A percentile compares a stretch with the other conserved stretches of the same genome.
phyloP scores from a whole-genome alignment of 2,329 filamentous ascomycete genomes.

The Aspergillus felis region DNA sequence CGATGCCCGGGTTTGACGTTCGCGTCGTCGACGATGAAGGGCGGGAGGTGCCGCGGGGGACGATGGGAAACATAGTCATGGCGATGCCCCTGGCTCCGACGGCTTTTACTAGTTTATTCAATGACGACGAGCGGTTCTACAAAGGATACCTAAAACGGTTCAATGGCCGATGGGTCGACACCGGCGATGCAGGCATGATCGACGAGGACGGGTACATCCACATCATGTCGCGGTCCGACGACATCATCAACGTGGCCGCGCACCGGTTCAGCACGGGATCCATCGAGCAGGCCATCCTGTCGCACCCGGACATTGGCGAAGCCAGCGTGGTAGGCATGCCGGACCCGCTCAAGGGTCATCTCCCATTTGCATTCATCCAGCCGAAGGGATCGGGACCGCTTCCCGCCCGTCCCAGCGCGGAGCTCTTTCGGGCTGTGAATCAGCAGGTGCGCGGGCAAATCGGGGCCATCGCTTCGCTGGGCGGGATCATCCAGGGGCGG shows the following conservation, averaged over 20 bases:
- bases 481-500: conserved; percentile 78
- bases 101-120: conserved; percentile 79
- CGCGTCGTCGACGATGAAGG: conserved; percentile 78
- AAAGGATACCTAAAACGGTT: conserved; percentile 81
- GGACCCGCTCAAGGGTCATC: conserved; percentile 79
- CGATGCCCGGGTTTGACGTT: conserved; percentile 89
- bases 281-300: conserved; percentile 87
- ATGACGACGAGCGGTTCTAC: conserved; percentile 82
- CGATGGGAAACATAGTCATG: conserved; percentile 90
- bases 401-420: conserved; percentile 34
- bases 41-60: conserved; percentile 63
- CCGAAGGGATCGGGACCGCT: conserved; percentile 47
- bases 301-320: conserved; percentile 74
- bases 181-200: conserved; percentile 83
- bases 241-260: conserved; percentile 93
- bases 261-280: conserved; percentile 84
- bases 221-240: conserved; percentile 66
- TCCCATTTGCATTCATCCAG: conserved; percentile 87
- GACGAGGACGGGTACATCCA: conserved; percentile 67
- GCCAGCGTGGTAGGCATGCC: conserved; percentile 83
- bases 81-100: conserved; percentile 78
- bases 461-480: conserved; percentile 78
- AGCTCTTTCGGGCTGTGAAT: conserved; percentile 45
- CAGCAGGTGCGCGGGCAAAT: conserved; percentile 71
- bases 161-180: conserved; percentile 78